These are phyloP conservation scores for Pyrenophora teres DNA, from an alignment of 2,329 filamentous ascomycete species.

Conservation along the genomic window DNA sequence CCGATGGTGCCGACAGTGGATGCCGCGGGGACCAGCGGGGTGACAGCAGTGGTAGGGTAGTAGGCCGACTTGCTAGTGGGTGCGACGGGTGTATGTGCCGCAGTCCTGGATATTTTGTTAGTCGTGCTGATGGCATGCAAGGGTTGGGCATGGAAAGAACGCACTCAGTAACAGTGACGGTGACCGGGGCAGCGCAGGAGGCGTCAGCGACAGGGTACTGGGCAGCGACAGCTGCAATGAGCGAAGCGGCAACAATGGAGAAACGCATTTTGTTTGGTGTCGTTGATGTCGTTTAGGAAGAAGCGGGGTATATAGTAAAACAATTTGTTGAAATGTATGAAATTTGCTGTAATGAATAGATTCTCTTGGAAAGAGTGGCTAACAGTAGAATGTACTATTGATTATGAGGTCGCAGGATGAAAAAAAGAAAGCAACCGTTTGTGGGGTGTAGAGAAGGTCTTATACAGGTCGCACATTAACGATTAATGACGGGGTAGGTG, in stretches of 20 bases:
- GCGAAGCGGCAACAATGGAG: slow-evolving; percentile 34
- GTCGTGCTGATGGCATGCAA: background rate
- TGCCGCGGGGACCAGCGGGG: slow-evolving; percentile 10
- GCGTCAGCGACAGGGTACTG: slow-evolving; percentile 25
- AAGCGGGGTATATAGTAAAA: slow-evolving; percentile 13
- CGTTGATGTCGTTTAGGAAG: slow-evolving; percentile 7
- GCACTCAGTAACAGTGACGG: slow-evolving; percentile 40
- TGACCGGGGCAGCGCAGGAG: slow-evolving; percentile 28
- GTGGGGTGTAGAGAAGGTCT: slow-evolving; percentile 15
- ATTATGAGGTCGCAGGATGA: slow-evolving; percentile 21
- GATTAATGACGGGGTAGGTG: slow-evolving; percentile 11
- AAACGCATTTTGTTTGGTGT: slow-evolving; percentile 37
- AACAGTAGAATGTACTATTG: slow-evolving; percentile 34
- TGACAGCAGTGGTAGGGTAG: slow-evolving; percentile 32
- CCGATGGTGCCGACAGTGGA: slow-evolving; percentile 14
- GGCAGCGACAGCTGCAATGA: slow-evolving; percentile 33
- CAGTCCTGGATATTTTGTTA: slow-evolving; percentile 9
- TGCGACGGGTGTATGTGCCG: slow-evolving; percentile 28
- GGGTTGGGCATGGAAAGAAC: slow-evolving; percentile 1
- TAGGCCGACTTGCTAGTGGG: slow-evolving; percentile 29
- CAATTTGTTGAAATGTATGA: slow-evolving; percentile 6
- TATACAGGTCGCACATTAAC: slow-evolving; percentile 23
- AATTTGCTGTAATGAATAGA: slow-evolving; percentile 16
- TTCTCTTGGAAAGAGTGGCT: slow-evolving; percentile 36
- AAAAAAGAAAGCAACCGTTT: background rate